These are phyloP conservation scores for Pythium rishiriense DNA, from an alignment of 352 stramenopile species.

Conservation along the genomic window DNA sequence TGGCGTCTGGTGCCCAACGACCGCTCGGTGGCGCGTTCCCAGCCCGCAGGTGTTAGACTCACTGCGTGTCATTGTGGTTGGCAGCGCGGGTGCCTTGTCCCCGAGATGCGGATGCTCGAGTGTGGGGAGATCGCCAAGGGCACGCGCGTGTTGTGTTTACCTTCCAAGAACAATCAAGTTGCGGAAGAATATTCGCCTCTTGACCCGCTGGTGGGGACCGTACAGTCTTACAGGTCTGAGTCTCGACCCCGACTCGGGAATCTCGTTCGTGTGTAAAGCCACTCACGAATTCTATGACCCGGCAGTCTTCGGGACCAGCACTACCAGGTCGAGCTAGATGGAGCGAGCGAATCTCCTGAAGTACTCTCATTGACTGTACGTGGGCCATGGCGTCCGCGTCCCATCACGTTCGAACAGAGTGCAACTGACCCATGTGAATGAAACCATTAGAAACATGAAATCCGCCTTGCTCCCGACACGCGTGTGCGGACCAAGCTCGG, in stretches of 20 bases:
- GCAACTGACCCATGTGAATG: too few species aligned
- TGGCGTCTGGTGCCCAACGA: background rate
- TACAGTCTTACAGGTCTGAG: slow-evolving; percentile 36
- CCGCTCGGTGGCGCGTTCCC: background rate
- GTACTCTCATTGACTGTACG: background rate
- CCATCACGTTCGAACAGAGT: too few species aligned
- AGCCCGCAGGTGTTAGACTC: too few species aligned
- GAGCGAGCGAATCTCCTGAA: background rate
- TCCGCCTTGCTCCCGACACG: slow-evolving; percentile 37
- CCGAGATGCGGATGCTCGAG: slow-evolving; percentile 67
- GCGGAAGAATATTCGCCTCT: background rate
- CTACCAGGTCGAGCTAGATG: slow-evolving; percentile 21
- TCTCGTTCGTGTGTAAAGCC: background rate
- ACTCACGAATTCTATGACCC: too few species aligned
- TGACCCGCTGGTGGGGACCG: slow-evolving; percentile 5
- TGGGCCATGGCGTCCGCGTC: too few species aligned
- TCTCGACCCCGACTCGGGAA: background rate
- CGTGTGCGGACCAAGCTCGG: slow-evolving; percentile 41
- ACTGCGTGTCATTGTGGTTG: background rate
- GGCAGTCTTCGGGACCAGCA: slow-evolving; percentile 28
- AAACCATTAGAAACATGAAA: slow-evolving; percentile 37
- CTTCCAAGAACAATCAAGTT: background rate
- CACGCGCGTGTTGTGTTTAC: slow-evolving; percentile 41
- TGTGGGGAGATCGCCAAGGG: slow-evolving; percentile 64
- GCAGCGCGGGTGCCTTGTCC: slow-evolving; percentile 55